Conservation (phyloP, 306 rosid genomes). For the Cicer yamashitae region DNA sequence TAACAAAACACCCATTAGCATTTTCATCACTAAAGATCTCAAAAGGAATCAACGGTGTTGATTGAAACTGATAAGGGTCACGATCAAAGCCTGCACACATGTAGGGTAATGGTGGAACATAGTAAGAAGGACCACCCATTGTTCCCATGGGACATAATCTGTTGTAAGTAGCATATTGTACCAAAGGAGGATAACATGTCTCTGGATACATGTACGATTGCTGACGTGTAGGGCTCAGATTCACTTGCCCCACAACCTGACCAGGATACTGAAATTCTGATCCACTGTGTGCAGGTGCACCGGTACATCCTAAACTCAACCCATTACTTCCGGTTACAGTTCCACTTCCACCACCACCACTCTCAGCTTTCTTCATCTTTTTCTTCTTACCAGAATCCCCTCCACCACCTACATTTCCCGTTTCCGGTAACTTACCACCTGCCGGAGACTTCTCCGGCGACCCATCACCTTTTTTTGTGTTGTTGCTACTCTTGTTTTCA, state of each 20-base stretch:
- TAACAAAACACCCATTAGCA: slow-evolving; percentile 69
- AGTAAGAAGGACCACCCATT: slow-evolving; percentile 51
- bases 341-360: background rate
- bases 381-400: slow-evolving; percentile 60
- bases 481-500: slow-evolving; percentile 41
- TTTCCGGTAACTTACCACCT: slow-evolving; percentile 23
- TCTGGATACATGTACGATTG: slow-evolving; percentile 48
- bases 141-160: slow-evolving; percentile 55
- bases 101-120: slow-evolving; percentile 58
- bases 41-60: slow-evolving; percentile 47
- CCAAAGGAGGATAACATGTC: slow-evolving; percentile 47
- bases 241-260: slow-evolving; percentile 36
- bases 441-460: slow-evolving; percentile 41
- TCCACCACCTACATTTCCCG: slow-evolving; percentile 32
- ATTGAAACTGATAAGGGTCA: slow-evolving; percentile 47
- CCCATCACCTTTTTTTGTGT: slow-evolving; percentile 37
- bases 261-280: slow-evolving; percentile 38
- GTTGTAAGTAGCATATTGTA: slow-evolving; percentile 47
- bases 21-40: slow-evolving; percentile 91
- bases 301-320: slow-evolving; percentile 24
- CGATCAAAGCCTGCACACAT: slow-evolving; percentile 48
- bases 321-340: slow-evolving; percentile 34
- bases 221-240: slow-evolving; percentile 62
- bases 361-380: slow-evolving; percentile 56
- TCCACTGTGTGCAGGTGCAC: slow-evolving; percentile 53